phyloP scores from a whole-genome alignment of 2,329 filamentous ascomycete genomes.

The Microdochium nivale region DNA sequence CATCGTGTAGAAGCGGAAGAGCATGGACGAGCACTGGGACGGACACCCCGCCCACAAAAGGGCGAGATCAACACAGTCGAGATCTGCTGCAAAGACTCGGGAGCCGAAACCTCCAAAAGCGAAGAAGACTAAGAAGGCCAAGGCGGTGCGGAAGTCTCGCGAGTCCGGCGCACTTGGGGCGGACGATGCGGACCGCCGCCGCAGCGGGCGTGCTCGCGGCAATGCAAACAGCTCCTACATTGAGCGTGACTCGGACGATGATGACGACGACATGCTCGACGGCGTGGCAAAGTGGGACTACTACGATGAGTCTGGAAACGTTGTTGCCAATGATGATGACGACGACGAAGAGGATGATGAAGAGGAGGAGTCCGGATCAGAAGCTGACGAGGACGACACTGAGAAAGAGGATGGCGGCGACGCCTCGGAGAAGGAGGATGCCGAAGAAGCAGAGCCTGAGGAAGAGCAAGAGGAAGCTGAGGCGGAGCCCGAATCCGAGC shows the following conservation, averaged over 20 bases:
- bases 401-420: slow-evolving; percentile 4
- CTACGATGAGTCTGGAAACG: slow-evolving; percentile 26
- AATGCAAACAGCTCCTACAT: slow-evolving; percentile 40
- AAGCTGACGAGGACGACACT: slow-evolving; percentile 2
- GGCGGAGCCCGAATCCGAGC: slow-evolving; percentile 1
- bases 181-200: slow-evolving; percentile 40
- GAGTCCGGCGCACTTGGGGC: slow-evolving; percentile 19
- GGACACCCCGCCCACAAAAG: slow-evolving; percentile 34
- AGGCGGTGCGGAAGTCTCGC: slow-evolving; percentile 21
- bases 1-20: slow-evolving; percentile 45
- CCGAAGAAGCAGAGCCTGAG: slow-evolving; percentile 1
- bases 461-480: slow-evolving; percentile 1
- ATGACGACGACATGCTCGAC: slow-evolving; percentile 53
- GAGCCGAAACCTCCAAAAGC: slow-evolving; percentile 18
- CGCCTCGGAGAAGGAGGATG: not conserved
- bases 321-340: slow-evolving; percentile 14
- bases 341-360: slow-evolving; percentile 10
- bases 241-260: slow-evolving; percentile 48
- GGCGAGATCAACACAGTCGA: slow-evolving; percentile 19
- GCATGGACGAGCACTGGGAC: slow-evolving; percentile 38
- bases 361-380: slow-evolving; percentile 9
- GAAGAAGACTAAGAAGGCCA: slow-evolving; percentile 17
- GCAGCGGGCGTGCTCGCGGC: slow-evolving; percentile 42
- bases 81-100: slow-evolving; percentile 6
- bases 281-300: slow-evolving; percentile 54